These are phyloP conservation scores for Blastocystis sp. DNA, from an alignment of 352 stramenopile species.

Conservation along the genomic window DNA sequence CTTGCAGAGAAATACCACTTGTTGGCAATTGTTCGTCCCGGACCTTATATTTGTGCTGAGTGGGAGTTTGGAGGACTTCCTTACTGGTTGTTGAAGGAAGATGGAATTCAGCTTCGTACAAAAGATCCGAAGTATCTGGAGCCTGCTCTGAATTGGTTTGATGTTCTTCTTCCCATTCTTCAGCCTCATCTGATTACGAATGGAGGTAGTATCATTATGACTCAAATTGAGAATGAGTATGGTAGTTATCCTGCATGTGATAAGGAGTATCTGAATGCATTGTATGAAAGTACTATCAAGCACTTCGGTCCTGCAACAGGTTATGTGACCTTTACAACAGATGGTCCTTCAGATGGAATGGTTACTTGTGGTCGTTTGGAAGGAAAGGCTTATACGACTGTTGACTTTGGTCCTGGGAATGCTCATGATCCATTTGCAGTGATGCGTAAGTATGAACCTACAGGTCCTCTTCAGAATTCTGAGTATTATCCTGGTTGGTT, in stretches of 20 bases:
- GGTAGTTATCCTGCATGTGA: constrained; percentile 64
- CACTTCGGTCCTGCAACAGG: constrained; percentile 60
- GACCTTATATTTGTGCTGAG: constrained; percentile 71
- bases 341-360: constrained; percentile 55
- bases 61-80: constrained; percentile 72
- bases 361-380: constrained; percentile 53
- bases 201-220: constrained; percentile 70
- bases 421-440: neutral
- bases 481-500: constrained; percentile 67
- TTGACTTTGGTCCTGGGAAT: constrained; percentile 64
- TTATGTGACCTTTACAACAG: constrained; percentile 65
- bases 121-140: constrained; percentile 67
- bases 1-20: constrained; percentile 63
- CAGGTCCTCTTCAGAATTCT: constrained; percentile 63
- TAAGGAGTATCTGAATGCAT: constrained; percentile 62
- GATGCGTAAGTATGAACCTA: constrained; percentile 63
- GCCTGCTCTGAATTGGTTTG: constrained; percentile 65
- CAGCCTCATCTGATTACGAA: constrained; percentile 66
- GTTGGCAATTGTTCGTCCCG: constrained; percentile 70
- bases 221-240: constrained; percentile 73
- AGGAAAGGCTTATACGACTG: constrained; percentile 62
- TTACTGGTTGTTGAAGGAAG: constrained; percentile 68
- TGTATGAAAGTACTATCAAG: constrained; percentile 57
- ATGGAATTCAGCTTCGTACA: constrained; percentile 67
- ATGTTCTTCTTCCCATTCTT: constrained; percentile 65